A percentile compares a stretch with the other conserved stretches of the same genome.
These are phyloP conservation scores for Ophiobolus disseminans DNA, from an alignment of 2,329 filamentous ascomycete genomes.

Conservation along the genomic window DNA sequence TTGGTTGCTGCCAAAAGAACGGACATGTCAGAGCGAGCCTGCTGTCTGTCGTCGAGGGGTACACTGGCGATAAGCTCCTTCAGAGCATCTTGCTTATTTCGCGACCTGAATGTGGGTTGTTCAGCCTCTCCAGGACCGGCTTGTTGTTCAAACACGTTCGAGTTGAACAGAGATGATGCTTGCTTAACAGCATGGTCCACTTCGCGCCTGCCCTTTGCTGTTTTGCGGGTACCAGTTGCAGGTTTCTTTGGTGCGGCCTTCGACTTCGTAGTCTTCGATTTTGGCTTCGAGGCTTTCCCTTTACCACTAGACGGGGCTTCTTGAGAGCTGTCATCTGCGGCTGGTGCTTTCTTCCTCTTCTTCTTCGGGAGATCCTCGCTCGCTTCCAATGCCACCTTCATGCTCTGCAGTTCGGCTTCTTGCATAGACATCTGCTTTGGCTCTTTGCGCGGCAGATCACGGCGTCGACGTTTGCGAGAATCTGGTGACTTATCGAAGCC, in stretches of 20 bases:
- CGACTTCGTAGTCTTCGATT: constrained; percentile 3
- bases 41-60: constrained; percentile 44
- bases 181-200: constrained; percentile 24
- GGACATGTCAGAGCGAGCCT: constrained; percentile 45
- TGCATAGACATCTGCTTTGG: constrained; percentile 19
- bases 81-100: constrained; percentile 43
- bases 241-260: constrained; percentile 10
- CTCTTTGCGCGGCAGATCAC: constrained; percentile 20
- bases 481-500: not conserved
- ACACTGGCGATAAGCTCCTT: constrained; percentile 51
- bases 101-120: constrained; percentile 32
- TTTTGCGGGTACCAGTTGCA: constrained; percentile 9
- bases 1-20: constrained; percentile 50
- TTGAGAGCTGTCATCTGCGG: constrained; percentile 4
- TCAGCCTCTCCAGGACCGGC: constrained; percentile 27
- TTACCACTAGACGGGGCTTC: constrained; percentile 1
- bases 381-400: constrained; percentile 41
- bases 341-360: constrained; percentile 25
- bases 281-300: constrained; percentile 11
- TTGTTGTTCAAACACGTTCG: constrained; percentile 45
- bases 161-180: constrained; percentile 32
- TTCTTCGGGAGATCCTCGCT: constrained; percentile 27
- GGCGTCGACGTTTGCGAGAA: constrained; percentile 22
- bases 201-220: constrained; percentile 26
- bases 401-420: constrained; percentile 37